A percentile compares a stretch with the other conserved stretches of the same genome.
Conservation (phyloP, 75 land plant species). For the Chamaecyparis obtusa region DNA sequence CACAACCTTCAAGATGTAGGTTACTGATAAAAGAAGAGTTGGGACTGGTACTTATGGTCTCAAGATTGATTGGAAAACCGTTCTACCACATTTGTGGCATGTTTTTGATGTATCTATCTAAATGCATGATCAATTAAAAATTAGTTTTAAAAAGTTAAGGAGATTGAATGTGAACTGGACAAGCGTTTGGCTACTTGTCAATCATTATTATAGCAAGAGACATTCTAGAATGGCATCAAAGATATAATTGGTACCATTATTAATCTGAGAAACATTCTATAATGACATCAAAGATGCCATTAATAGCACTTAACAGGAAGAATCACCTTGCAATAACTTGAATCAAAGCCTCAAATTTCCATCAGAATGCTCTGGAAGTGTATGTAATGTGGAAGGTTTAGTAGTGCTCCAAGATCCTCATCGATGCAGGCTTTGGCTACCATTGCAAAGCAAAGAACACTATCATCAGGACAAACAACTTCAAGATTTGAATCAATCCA, state of each 20-base stretch:
- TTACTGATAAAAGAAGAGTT: neutral
- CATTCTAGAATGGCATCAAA: too few relatives aligned
- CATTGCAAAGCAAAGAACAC: conserved; percentile 40
- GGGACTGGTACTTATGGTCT: neutral
- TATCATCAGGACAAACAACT: conserved; percentile 41
- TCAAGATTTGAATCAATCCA: conserved; percentile 57
- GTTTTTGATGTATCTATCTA: too few relatives aligned
- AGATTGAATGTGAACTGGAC: too few relatives aligned
- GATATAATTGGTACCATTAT: neutral
- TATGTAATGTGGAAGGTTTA: conserved; percentile 27
- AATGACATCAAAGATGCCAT: neutral
- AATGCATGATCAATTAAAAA: too few relatives aligned
- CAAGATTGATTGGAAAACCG: neutral
- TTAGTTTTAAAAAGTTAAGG: too few relatives aligned
- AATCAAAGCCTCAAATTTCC: neutral
- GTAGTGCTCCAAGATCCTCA: conserved; percentile 45
- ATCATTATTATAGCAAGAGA: too few relatives aligned
- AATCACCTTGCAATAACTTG: neutral
- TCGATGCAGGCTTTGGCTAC: conserved; percentile 64
- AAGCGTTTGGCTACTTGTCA: too few relatives aligned
- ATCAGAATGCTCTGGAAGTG: neutral
- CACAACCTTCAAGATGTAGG: neutral
- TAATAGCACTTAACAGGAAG: neutral
- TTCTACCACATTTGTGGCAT: too few relatives aligned
- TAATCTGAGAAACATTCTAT: too few relatives aligned